These are phyloP conservation scores for Cyberlindnera sargentensis DNA, from an alignment of 805 yeast species.

Conservation along the genomic window DNA sequence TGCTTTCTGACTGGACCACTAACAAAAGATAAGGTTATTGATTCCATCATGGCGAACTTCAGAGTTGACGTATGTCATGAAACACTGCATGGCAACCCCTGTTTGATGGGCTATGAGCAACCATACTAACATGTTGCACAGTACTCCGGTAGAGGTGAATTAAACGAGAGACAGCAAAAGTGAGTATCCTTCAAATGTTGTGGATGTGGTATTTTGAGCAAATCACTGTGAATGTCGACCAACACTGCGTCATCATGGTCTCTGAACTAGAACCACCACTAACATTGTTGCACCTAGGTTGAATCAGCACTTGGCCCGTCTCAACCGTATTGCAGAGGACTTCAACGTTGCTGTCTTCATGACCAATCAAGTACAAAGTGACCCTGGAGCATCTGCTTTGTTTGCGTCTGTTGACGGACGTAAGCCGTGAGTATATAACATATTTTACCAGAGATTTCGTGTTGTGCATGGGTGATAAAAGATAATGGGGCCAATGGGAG, in stretches of 20 bases:
- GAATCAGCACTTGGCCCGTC: conserved; percentile 45
- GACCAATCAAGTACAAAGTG: conserved; percentile 76
- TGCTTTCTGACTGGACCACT: not conserved
- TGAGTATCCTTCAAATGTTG: not conserved
- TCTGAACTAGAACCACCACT: conserved; percentile 14
- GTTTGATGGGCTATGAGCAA: too few species aligned
- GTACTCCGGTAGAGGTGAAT: conserved; percentile 72
- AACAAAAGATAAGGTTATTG: conserved; percentile 33
- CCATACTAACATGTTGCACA: conserved; percentile 1
- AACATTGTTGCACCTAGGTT: conserved; percentile 17
- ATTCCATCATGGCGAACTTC: conserved; percentile 74
- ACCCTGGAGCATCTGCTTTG: conserved; percentile 74
- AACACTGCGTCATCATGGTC: too few species aligned
- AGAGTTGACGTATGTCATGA: conserved; percentile 47
- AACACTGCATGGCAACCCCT: too few species aligned
- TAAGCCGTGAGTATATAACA: conserved; percentile 41
- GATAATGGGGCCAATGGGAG: too few species aligned
- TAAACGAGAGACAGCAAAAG: conserved; percentile 70
- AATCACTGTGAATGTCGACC: not conserved
- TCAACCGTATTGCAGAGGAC: conserved; percentile 64
- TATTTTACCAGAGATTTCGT: too few species aligned
- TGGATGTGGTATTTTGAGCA: not conserved
- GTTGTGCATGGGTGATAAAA: not conserved
- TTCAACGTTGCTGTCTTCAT: conserved; percentile 71
- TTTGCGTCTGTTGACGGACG: conserved; percentile 80